Base-by-base conservation (phyloP, 1,284 basidiomycete species). In the Sporisorium graminicola region DNA sequence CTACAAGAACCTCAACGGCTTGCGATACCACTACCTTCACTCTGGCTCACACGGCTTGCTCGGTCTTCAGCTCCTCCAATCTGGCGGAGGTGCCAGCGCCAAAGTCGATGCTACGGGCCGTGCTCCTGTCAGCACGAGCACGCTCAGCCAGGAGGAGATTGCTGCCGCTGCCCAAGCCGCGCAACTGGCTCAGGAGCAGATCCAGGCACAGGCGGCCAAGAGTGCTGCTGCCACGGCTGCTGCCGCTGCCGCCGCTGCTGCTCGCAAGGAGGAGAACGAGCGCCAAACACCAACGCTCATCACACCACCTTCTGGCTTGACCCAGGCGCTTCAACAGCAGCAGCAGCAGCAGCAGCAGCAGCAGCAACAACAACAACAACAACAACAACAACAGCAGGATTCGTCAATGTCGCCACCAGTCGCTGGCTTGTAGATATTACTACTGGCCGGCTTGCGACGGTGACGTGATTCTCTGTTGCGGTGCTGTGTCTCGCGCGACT, bases 1-100 rank as follows among this genome's bases (percentile, higher is more conserved):
- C 80, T 99, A 98, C 88, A 95, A 98, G 89, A 98, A 98, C 65
- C 67, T 86, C 51, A 85, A 84, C 62, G 84, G 84, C 14, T 65
- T 81, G 86, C 87, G 93, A 82, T 98, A 99, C 81, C 95, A 99
- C 87, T 98, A 98, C 86, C 92, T 95, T 85, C 95, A 98, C 87
- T 94, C 93, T 33, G 95, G 96, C 18, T 94, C 95, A 61, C 96
- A 98, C 86, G 65, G 86, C 86, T 10, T 81, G 78, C 37, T 87
- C 87, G 77, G 85, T 26, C 64, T 84, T 65, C 80, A 82, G 61
- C 74, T 85, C 13, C 65, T 85, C 29, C 80, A 82, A 57, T 76
- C 83, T 14, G 83, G 82, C 27, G 83, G 83, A 22, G 82, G 81
- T 37, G 78, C 81, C 6, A 78, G 77, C 52, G 83, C 83, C 64